These are phyloP conservation scores for Citrullus colocynthis DNA, from an alignment of 306 rosid genomes.

Conservation along the genomic window DNA sequence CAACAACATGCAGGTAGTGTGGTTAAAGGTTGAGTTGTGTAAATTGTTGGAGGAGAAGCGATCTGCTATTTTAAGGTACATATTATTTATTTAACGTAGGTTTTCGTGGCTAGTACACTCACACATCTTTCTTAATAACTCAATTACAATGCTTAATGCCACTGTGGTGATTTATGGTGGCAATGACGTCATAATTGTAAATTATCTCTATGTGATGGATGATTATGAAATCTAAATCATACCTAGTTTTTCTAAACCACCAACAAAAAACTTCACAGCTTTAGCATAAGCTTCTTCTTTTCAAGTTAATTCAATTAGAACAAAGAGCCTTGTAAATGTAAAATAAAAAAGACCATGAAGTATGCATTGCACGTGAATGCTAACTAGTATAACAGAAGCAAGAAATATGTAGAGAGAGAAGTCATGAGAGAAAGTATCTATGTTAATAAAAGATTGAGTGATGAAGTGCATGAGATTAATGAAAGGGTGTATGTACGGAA, in stretches of 20 bases:
- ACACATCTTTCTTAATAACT: not conserved
- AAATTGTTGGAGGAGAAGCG: conserved; percentile 78
- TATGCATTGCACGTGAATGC: not conserved
- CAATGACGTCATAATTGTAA: not conserved
- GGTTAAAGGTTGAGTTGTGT: conserved; percentile 85
- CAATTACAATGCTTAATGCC: not conserved
- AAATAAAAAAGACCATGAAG: not conserved
- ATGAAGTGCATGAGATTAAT: not conserved
- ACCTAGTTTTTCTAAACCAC: not conserved
- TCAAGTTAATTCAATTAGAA: not conserved
- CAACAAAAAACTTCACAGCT: not conserved
- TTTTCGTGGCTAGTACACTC: not conserved
- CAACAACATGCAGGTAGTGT: conserved; percentile 50
- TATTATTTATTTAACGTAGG: conserved; percentile 5
- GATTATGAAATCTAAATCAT: not conserved
- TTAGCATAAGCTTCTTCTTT: not conserved
- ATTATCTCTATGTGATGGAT: not conserved
- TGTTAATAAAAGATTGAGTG: not conserved
- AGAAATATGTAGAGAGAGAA: not conserved
- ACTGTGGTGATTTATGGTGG: not conserved
- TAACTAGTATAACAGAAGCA: not conserved
- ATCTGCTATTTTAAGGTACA: conserved; percentile 77
- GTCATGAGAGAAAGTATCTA: not conserved
- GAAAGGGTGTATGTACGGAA: not conserved
- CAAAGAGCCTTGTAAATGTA: not conserved